Evolutionary conservation across 2,329 filamentous ascomycete species (phyloP), one percentile per base, ranked within the genome.

Genomic region (Trichoderma koningii): DNA sequence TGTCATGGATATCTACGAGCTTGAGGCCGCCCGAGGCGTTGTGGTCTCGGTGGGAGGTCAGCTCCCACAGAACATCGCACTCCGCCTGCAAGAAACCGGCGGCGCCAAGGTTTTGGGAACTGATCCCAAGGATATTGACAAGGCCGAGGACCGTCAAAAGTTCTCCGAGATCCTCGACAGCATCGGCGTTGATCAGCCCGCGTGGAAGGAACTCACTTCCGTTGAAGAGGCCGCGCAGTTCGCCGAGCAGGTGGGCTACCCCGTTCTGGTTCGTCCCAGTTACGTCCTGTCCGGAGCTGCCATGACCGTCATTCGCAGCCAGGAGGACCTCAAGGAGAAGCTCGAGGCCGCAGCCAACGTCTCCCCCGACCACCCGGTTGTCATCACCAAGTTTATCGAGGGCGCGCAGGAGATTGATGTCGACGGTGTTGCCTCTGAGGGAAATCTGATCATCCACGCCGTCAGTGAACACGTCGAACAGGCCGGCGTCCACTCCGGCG

Each of bases 331-430:
- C 65, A 92, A 96, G 81, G 91, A 97, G 69, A 98, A 98, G 84
- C 89, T 99, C 7, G 86, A 92, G 74, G 94, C 93, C 68, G 95
- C 95, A 60, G 89, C 89, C 76, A 89, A 88, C 65, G 95, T 98
- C 68, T 97, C 93, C 17, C 93, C 95, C 17, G 95, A 99, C 75
- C 93, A 99, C 80, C 95, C 95, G 2, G 95, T 99, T 47, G 95
- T 99, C 64, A 98, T 99, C 77, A 96, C 89, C 74, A 96, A 98
- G 80, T 98, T 96, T 82, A 98, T 99, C 68, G 93, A 98, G 79
- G 93, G 93, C 63, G 95, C 95, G 6, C 84, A 96, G 80, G 95
- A 99, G 78, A 97, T 99, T 66, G 95, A 99, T 72, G 92, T 97
- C 68, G 95, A 99, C 73, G 94, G 89, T 76, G 95, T 99, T 67